phyloP scores from a whole-genome alignment of 352 stramenopile genomes.

The Pythium apleroticum region DNA sequence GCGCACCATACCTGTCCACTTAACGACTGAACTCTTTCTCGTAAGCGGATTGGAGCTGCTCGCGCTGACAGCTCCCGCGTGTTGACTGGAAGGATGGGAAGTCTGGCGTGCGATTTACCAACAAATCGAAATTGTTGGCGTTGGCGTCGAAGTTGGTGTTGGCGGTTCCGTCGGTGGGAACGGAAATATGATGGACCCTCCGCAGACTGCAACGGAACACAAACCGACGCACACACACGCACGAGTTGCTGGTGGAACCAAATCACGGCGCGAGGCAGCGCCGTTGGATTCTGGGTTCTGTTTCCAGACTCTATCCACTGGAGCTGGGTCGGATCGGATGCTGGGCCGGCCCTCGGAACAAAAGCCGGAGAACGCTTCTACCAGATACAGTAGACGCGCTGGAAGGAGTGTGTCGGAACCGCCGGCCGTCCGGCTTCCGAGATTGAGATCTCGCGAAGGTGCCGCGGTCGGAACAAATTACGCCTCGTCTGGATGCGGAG shows the following conservation, averaged over 20 bases:
- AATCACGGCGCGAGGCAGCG: background rate
- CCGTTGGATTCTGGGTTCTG: background rate
- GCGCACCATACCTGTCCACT: constrained; percentile 17
- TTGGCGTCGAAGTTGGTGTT: background rate
- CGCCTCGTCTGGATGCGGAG: constrained; percentile 2
- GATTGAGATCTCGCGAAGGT: background rate
- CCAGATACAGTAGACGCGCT: background rate
- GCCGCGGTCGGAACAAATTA: background rate
- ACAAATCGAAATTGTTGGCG: background rate
- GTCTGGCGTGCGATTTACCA: background rate
- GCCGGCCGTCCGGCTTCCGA: background rate
- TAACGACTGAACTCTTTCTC: background rate
- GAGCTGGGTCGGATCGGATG: constrained; percentile 2
- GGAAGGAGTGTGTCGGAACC: background rate
- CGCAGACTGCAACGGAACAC: background rate
- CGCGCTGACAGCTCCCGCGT: background rate
- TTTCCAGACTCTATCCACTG: background rate
- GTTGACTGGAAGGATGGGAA: background rate
- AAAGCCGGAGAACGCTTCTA: background rate
- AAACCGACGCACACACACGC: no score
- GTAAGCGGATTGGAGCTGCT: background rate
- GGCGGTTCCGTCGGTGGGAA: background rate
- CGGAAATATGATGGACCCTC: background rate
- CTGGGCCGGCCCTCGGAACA: background rate
- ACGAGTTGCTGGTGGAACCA: no score